A percentile compares a stretch with the other conserved stretches of the same genome.
Conservation (phyloP, 2,329 filamentous ascomycete genomes). For the Sporothrix schenckii region DNA sequence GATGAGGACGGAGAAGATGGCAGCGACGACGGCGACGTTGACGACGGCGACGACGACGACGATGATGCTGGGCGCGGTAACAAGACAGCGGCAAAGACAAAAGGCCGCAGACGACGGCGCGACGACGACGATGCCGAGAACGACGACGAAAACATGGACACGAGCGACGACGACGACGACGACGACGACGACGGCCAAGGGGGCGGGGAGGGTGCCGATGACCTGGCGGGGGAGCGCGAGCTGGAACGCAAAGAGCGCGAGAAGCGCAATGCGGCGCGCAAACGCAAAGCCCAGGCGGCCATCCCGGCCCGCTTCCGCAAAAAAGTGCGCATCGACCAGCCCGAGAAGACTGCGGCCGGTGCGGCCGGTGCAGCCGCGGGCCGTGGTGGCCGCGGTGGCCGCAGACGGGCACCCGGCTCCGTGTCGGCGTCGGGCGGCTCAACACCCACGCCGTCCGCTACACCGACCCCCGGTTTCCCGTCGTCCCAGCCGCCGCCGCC, state of each 20-base stretch:
- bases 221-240: slow-evolving; percentile 85
- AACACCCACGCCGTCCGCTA: slow-evolving; percentile 41
- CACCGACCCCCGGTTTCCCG: slow-evolving; percentile 39
- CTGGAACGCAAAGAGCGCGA: slow-evolving; percentile 75
- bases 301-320: slow-evolving; percentile 73
- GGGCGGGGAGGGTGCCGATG: slow-evolving; percentile 55
- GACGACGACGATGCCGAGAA: slow-evolving; percentile 58
- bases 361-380: neutral
- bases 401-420: slow-evolving; percentile 42
- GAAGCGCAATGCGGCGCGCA: slow-evolving; percentile 68
- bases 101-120: neutral
- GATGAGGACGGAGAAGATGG: slow-evolving; percentile 70
- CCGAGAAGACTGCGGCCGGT: slow-evolving; percentile 42
- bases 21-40: slow-evolving; percentile 77
- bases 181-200: slow-evolving; percentile 71
- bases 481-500: slow-evolving; percentile 42
- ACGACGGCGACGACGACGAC: slow-evolving; percentile 48
- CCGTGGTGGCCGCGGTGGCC: neutral
- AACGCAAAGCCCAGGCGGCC: slow-evolving; percentile 77
- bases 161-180: slow-evolving; percentile 83
- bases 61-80: slow-evolving; percentile 73
- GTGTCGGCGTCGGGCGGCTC: slow-evolving; percentile 30
- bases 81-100: slow-evolving; percentile 46
- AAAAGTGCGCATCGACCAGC: slow-evolving; percentile 68
- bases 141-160: slow-evolving; percentile 79